Percentiles rank a stretch among this genome's conserved stretches.
phyloP scores from a whole-genome alignment of 2,329 filamentous ascomycete genomes.

The Cordyceps cateniannulata region DNA sequence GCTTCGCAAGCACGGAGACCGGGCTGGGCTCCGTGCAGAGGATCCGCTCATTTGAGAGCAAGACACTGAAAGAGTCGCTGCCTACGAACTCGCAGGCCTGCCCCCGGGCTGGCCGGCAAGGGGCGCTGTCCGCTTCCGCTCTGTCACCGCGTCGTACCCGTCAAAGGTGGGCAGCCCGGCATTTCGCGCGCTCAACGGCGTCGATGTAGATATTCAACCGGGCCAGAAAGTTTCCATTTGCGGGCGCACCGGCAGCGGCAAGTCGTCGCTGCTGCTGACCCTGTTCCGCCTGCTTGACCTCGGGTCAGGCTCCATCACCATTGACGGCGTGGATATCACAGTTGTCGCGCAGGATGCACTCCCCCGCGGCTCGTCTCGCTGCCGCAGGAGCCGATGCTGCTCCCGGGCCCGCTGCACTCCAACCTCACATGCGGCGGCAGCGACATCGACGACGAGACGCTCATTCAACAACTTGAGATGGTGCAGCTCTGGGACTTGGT shows the following conservation, averaged over 20 bases:
- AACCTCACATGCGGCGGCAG: conserved; percentile 30
- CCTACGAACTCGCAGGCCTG: conserved; percentile 14
- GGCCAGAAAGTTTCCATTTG: conserved; percentile 34
- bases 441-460: conserved; percentile 32
- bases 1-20: conserved; percentile 25
- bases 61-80: conserved; percentile 19
- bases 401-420: conserved; percentile 39
- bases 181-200: conserved; percentile 19
- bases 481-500: conserved; percentile 38
- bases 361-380: conserved; percentile 32
- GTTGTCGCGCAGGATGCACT: conserved; percentile 19
- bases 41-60: conserved; percentile 21
- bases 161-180: conserved; percentile 12
- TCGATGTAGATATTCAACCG: conserved; percentile 24
- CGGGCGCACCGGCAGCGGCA: conserved; percentile 36
- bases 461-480: conserved; percentile 36
- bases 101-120: conserved; percentile 21
- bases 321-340: conserved; percentile 36
- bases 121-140: conserved; percentile 22
- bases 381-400: conserved; percentile 46
- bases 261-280: conserved; percentile 32
- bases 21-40: conserved; percentile 22
- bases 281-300: conserved; percentile 42
- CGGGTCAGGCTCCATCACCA: conserved; percentile 32
- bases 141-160: conserved; percentile 25